A percentile compares a stretch with the other conserved stretches of the same genome.
Conservation (phyloP, 345 rosid species). For the Psidium guajava region DNA sequence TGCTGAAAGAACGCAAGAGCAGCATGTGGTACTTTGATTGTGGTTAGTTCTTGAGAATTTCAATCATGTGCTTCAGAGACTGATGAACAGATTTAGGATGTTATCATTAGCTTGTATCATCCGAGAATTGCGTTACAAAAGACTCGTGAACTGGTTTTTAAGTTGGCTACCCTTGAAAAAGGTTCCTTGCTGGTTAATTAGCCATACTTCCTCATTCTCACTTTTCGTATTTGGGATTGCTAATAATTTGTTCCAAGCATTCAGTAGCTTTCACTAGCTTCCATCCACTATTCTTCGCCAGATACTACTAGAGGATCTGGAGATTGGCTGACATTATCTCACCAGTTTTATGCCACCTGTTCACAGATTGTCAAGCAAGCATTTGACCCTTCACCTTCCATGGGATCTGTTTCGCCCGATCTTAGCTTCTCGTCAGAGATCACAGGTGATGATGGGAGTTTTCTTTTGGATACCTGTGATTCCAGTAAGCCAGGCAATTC, state of each 20-base stretch:
- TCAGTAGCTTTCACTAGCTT: background rate
- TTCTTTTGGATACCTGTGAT: background rate
- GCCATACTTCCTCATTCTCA: background rate
- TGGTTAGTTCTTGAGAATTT: background rate
- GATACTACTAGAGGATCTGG: background rate
- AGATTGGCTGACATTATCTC: background rate
- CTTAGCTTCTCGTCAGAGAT: conserved; percentile 3
- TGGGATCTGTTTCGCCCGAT: background rate
- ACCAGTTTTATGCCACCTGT: background rate
- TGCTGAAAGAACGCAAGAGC: background rate
- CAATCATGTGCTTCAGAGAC: background rate
- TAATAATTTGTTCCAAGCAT: background rate
- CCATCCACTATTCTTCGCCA: background rate
- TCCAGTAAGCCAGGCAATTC: background rate
- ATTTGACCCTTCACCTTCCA: background rate
- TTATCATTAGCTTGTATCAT: background rate
- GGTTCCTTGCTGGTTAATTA: background rate
- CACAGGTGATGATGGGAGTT: background rate
- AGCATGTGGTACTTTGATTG: background rate
- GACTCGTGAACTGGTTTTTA: background rate
- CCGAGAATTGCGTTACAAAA: background rate
- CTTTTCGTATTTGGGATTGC: background rate
- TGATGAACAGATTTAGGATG: background rate
- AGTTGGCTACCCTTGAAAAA: background rate
- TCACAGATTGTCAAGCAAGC: background rate